A percentile compares a stretch with the other conserved stretches of the same genome.
Evolutionary conservation across 2,329 filamentous ascomycete species (phyloP).

Genomic region (Ophiostoma quercus): DNA sequence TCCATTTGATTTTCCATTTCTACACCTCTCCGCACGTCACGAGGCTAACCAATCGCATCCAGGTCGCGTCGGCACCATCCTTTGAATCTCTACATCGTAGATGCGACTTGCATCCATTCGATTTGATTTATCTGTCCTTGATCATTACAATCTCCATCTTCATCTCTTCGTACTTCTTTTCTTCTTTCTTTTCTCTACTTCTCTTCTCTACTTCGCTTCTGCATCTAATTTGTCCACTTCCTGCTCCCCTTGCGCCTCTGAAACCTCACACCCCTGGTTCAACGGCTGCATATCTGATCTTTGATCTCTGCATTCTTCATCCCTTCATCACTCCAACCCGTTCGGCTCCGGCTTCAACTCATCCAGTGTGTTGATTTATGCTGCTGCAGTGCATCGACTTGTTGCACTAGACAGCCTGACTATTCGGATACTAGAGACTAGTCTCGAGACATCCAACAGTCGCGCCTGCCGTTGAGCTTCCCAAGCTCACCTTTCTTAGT

Average conservation of each 20-base stretch:
- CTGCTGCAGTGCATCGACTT: neutral
- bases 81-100: neutral
- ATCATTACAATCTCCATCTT: neutral
- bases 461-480: neutral
- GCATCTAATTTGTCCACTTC: neutral
- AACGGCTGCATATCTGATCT: slow-evolving; percentile 13
- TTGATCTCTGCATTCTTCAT: neutral
- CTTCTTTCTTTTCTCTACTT: neutral
- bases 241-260: neutral
- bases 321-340: neutral
- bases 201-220: neutral
- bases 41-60: slow-evolving; percentile 29
- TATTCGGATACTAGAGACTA: neutral
- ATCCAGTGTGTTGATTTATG: neutral
- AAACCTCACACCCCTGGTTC: neutral
- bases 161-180: neutral
- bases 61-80: slow-evolving; percentile 28
- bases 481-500: neutral
- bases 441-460: neutral
- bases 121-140: neutral
- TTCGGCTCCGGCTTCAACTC: neutral
- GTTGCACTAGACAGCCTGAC: neutral
- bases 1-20: neutral
- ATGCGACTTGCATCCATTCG: neutral
- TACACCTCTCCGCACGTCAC: slow-evolving; percentile 24